Evolutionary conservation across 306 rosid species (phyloP), one percentile per base, ranked within the genome.

Genomic region (Astragalus glycyphyllos): DNA sequence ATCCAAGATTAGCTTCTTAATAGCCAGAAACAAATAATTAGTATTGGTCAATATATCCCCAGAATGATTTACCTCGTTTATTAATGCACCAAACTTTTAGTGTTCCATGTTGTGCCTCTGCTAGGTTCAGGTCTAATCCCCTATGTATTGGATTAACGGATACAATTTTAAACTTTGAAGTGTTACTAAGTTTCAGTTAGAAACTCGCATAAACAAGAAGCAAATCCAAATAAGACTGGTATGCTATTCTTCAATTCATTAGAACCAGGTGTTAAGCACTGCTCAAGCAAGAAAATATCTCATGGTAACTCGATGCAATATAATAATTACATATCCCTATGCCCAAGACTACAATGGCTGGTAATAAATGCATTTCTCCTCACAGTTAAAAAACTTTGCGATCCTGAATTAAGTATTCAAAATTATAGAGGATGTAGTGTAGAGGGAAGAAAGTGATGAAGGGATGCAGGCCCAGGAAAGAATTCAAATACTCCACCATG

Each of bases 301-400:
- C 17, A 12, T 26, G 14, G 35, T 62, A 31, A 10, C 41, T 20
- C 54, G 47, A 44, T 32, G 32, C 17, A 56, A 34, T 26, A 55
- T 31, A 65, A 31, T 17, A 57, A 66, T 57, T 56, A 20, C 53
- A 20, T 26, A 41, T 45, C 12, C 51, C 20, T 37, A 50, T 23
- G 37, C 15, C 15, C 6, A 34, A 4, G 13, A 29, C 26, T 69
- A 41, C 53, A 60, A 17, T 42, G 16, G 53, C 7, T 3, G 34
- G 5, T 75, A 7, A 51, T 56, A 6, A n/a, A 12, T 42, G 47
- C 29, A 49, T 67, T 57, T 76, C 9, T 37, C 32, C 53, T 37
- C 11, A 3, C 10, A 26, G 29, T 23, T 16, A 35, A 4, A 35
- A 4, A 35, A 29, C 26, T 64, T 38, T 4, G 20, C 26, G 13